These are phyloP conservation scores for Phyllosticta ampelicida DNA, from an alignment of 2,329 filamentous ascomycete species.

Conservation along the genomic window DNA sequence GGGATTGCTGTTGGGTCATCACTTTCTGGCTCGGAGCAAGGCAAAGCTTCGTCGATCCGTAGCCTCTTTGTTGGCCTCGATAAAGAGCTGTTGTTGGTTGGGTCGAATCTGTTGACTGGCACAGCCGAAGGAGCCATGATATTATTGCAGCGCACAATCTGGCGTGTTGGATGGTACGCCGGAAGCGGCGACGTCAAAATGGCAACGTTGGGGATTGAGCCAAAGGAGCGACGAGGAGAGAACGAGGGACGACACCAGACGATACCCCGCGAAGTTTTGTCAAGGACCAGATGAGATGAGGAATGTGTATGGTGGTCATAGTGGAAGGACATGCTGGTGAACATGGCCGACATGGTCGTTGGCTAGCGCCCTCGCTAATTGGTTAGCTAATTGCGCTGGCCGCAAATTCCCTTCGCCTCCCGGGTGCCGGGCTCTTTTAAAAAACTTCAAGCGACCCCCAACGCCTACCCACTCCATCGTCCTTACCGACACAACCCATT, in stretches of 20 bases:
- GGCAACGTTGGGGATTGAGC: not conserved
- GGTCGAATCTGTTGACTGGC: constrained; percentile 8
- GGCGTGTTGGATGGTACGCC: not conserved
- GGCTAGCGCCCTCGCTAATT: constrained; percentile 12
- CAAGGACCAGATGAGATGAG: not conserved
- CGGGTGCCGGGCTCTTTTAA: constrained; percentile 6
- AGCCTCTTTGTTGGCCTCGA: constrained; percentile 10
- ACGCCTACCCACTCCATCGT: constrained; percentile 18
- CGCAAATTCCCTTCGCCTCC: not conserved
- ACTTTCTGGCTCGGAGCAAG: constrained; percentile 11
- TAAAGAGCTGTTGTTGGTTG: constrained; percentile 1
- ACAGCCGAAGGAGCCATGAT: constrained; percentile 11
- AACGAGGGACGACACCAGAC: not conserved
- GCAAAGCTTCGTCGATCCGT: not conserved
- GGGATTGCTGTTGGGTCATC: constrained; percentile 51
- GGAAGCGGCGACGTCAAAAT: not conserved
- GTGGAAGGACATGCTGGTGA: not conserved
- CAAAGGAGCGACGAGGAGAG: not conserved
- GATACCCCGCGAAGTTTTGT: not conserved
- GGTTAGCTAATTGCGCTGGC: not conserved
- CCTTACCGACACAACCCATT: constrained; percentile 18
- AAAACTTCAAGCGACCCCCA: constrained; percentile 13
- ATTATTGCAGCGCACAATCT: too few species aligned
- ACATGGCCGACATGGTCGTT: not conserved
- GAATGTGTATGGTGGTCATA: not conserved